Evolutionary conservation across 768 basidiomycete species (phyloP), one percentile per base, ranked within the genome.

Genomic region (Collybiopsis confluens): DNA sequence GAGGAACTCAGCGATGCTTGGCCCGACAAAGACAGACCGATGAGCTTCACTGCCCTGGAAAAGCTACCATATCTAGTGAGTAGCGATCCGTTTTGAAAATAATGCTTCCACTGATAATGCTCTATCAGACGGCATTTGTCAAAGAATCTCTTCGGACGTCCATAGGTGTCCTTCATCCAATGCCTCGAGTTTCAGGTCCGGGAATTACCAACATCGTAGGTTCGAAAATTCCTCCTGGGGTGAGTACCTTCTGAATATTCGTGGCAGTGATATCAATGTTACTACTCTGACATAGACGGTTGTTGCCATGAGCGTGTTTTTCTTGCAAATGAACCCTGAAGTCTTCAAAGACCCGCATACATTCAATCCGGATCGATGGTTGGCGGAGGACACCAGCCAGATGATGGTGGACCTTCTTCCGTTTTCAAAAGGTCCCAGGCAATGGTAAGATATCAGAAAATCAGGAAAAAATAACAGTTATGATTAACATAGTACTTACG

Each of bases 61-160:
- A 68, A 64, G 52, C 41, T 73, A 35, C 71, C 71, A 15, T 74
- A 73, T 52, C 60, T 74, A 30, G 71, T 73, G 45, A 27, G 69
- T 60, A 16, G 42, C 38, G 13, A 13, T 6, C 13, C 13, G 30
- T 5, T 33, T 13, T 33, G n/a, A n/a, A n/a, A 33, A 13, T 13
- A 33, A 6, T 33, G 30, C 30, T 33, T 13, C 30, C 13, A 33
- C 5, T 33, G 30, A 33, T 33, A 33, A 33, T 13, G 6, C 5
- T 33, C 13, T 13, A 6, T 6, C 50, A 78, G 77, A 73, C 72
- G 1, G 76, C 75, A 7, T 73, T 79, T 23, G 67, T 77, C 26
- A 77, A 77, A 53, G 77, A 79, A 58, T 68, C 75, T 0, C 65
- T 78, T 45, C 64, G 78, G 20, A 64, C 76, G 57, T 65, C 68